Conservation (phyloP, 306 rosid species). For the Vachellia collinsii region DNA sequence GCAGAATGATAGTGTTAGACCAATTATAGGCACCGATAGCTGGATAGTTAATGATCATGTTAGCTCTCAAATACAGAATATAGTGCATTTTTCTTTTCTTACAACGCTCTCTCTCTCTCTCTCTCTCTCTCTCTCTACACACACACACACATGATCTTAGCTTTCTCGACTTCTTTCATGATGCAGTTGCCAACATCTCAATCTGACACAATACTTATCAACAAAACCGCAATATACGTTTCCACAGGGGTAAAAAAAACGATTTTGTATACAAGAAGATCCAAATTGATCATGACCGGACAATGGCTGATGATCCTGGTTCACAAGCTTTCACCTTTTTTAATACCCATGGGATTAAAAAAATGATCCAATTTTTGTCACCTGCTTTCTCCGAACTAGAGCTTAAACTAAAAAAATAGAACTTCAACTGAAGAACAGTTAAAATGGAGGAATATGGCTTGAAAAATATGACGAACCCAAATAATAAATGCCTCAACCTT, state of each 20-base stretch:
- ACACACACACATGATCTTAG: background rate
- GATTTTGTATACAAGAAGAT: slow-evolving; percentile 9
- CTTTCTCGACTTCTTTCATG: slow-evolving; percentile 8
- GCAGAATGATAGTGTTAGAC: slow-evolving; percentile 42
- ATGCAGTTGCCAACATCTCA: background rate
- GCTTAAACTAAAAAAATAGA: slow-evolving; percentile 15
- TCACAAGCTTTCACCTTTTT: background rate
- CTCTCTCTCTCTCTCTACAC: no score
- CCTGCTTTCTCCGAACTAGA: background rate
- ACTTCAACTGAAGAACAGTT: background rate
- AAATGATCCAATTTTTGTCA: background rate
- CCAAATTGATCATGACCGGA: background rate
- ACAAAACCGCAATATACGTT: background rate
- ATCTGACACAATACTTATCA: background rate
- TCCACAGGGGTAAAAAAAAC: background rate
- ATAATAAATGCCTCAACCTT: slow-evolving; percentile 5
- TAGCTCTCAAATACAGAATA: slow-evolving; percentile 52
- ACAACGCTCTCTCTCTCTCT: background rate
- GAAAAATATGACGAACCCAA: background rate
- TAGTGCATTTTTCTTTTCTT: slow-evolving; percentile 36
- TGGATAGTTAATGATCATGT: slow-evolving; percentile 49
- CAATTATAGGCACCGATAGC: slow-evolving; percentile 57
- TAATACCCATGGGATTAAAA: background rate
- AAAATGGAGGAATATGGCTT: slow-evolving; percentile 21
- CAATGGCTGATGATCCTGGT: slow-evolving; percentile 6